Conservation (phyloP, 2,329 filamentous ascomycete genomes). For the Aureobasidium uvarum region DNA sequence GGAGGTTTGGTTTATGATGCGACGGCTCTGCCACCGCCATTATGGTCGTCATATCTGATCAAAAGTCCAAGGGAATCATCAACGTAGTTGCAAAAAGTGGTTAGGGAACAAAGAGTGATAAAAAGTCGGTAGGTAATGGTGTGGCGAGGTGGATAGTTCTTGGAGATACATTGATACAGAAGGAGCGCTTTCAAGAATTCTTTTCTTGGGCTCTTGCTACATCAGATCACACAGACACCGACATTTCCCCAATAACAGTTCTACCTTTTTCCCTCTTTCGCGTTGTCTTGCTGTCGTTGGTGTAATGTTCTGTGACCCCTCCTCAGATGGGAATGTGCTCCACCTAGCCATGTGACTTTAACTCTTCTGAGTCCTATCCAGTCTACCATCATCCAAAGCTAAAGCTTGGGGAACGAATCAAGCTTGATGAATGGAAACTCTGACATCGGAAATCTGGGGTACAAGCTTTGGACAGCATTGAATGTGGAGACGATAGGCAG, state of each 20-base stretch:
- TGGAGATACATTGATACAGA: not conserved
- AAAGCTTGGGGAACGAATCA: slow-evolving; percentile 1
- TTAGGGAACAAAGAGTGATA: not conserved
- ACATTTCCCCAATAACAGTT: not conserved
- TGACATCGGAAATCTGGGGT: not conserved
- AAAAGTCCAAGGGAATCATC: not conserved
- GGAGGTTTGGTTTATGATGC: not conserved
- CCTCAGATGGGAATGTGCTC: not conserved
- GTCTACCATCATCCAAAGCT: not conserved
- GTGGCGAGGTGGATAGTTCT: not conserved
- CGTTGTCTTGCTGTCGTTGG: not conserved
- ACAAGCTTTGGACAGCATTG: not conserved
- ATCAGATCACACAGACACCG: slow-evolving; percentile 7
- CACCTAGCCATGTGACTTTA: slow-evolving; percentile 11
- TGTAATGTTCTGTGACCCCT: not conserved
- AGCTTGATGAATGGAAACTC: not conserved
- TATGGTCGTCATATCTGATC: not conserved
- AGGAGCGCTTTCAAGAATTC: slow-evolving; percentile 6
- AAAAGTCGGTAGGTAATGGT: not conserved
- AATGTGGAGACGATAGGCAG: not conserved
- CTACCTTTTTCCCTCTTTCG: slow-evolving; percentile 16
- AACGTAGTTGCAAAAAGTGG: not conserved
- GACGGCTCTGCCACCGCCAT: not conserved
- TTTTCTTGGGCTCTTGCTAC: not conserved
- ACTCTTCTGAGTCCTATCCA: too few relatives aligned